Evolutionary conservation across 1,284 basidiomycete genomes (phyloP).

Genomic region (Phlebopus sp.): DNA sequence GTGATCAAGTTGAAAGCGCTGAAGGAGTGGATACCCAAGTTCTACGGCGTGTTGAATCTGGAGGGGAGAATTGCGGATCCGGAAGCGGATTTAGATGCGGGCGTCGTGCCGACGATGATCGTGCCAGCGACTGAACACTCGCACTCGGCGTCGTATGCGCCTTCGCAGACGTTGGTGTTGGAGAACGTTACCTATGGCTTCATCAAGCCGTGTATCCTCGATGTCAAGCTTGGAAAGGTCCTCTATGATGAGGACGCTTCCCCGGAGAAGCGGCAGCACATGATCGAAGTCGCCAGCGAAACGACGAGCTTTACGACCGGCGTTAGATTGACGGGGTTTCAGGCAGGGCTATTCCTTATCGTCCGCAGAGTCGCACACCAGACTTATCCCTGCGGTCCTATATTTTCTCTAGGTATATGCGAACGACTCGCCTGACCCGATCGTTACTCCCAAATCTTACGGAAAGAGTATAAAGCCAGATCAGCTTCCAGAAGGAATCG

Average conservation of each 20-base stretch:
- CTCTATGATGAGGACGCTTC: constrained; percentile 72
- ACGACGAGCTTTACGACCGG: constrained; percentile 80
- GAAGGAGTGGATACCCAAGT: constrained; percentile 63
- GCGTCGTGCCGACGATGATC: constrained; percentile 34
- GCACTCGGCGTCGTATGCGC: not conserved
- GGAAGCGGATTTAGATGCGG: not conserved
- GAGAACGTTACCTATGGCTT: constrained; percentile 82
- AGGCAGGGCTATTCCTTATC: constrained; percentile 49
- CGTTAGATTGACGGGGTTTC: constrained; percentile 84
- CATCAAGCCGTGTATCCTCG: constrained; percentile 80
- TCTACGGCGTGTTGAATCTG: constrained; percentile 73
- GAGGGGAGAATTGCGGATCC: constrained; percentile 51
- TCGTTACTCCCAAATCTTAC: constrained; percentile 73
- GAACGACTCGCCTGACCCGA: constrained; percentile 47
- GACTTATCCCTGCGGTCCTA: not conserved
- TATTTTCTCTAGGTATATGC: constrained; percentile 64
- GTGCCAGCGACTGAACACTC: not conserved
- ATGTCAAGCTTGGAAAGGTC: constrained; percentile 89
- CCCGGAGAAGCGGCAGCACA: constrained; percentile 76
- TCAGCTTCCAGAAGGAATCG: constrained; percentile 72
- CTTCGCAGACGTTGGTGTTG: constrained; percentile 72
- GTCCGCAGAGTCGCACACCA: too few species aligned
- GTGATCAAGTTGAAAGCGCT: constrained; percentile 29
- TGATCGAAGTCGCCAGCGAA: constrained; percentile 67
- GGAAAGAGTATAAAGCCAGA: constrained; percentile 72